Conservation (phyloP, 441 rosid genomes). For the Euphorbia corollata region DNA sequence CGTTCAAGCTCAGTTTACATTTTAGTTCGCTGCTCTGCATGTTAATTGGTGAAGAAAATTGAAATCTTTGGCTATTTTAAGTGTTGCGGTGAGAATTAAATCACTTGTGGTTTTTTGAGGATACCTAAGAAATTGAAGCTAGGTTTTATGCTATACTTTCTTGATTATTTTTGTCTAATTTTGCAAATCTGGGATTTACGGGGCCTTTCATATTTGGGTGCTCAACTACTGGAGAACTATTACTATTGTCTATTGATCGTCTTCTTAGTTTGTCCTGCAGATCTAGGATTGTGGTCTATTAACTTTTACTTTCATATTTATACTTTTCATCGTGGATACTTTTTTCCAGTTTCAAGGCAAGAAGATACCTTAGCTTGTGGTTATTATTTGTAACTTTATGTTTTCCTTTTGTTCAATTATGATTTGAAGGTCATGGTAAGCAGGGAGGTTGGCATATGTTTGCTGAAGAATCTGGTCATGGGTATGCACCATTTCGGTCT, state of each 20-base stretch:
- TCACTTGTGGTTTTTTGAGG: neutral
- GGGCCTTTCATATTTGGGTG: neutral
- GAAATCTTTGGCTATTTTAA: no score
- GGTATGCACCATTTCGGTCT: slow-evolving; percentile 47
- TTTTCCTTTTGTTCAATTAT: slow-evolving; percentile 24
- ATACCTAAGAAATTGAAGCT: neutral
- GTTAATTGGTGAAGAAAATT: neutral
- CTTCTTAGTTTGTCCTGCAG: neutral
- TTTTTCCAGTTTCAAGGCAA: slow-evolving; percentile 1
- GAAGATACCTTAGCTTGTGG: slow-evolving; percentile 19
- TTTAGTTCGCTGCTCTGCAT: neutral
- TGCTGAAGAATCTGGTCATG: slow-evolving; percentile 60
- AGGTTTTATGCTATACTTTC: neutral
- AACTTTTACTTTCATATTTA: neutral
- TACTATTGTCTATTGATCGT: neutral
- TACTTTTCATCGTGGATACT: neutral
- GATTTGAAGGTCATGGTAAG: slow-evolving; percentile 84
- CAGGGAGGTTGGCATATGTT: slow-evolving; percentile 77
- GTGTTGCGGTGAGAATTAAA: no score
- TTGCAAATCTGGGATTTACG: neutral
- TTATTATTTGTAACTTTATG: slow-evolving; percentile 24
- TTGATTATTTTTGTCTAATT: no score
- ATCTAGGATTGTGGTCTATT: slow-evolving; percentile 11
- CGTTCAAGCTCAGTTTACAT: slow-evolving; percentile 2
- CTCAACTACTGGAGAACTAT: neutral